These are phyloP conservation scores for Scheffersomyces ergatensis DNA, from an alignment of 805 yeast genomes.

Conservation along the genomic window DNA sequence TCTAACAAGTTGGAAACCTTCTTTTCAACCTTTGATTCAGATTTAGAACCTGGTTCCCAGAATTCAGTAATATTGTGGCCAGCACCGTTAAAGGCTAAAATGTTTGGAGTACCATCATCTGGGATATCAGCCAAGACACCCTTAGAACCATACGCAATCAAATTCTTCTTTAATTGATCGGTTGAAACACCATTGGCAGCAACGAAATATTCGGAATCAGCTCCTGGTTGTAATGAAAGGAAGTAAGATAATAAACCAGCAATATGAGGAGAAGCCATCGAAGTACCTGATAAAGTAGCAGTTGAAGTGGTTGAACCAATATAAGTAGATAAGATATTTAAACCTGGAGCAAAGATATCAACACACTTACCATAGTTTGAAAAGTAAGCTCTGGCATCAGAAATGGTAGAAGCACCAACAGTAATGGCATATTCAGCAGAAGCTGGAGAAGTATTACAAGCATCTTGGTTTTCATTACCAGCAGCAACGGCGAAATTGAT, in stretches of 20 bases:
- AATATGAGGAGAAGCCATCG: conserved; percentile 98
- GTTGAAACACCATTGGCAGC: conserved; percentile 62
- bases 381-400: conserved; percentile 90
- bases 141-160: conserved; percentile 67
- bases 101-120: conserved; percentile 67
- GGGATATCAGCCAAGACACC: conserved; percentile 61
- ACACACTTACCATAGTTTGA: conserved; percentile 96
- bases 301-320: conserved; percentile 75
- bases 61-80: conserved; percentile 67
- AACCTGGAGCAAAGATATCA: conserved; percentile 96
- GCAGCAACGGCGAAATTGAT: conserved; percentile 94
- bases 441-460: conserved; percentile 92
- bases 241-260: conserved; percentile 89
- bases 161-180: conserved; percentile 70
- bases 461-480: conserved; percentile 91
- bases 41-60: conserved; percentile 38
- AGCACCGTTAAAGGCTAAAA: conserved; percentile 78
- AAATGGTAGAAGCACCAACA: conserved; percentile 90
- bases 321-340: conserved; percentile 79
- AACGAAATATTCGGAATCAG: conserved; percentile 59
- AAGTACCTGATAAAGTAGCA: conserved; percentile 88
- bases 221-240: conserved; percentile 78
- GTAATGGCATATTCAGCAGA: conserved; percentile 81
- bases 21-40: conserved; percentile 10
- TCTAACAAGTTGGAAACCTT: conserved; percentile 12